Conservation (phyloP, 208 protist species). For the Acanthamoeba royreba region DNA sequence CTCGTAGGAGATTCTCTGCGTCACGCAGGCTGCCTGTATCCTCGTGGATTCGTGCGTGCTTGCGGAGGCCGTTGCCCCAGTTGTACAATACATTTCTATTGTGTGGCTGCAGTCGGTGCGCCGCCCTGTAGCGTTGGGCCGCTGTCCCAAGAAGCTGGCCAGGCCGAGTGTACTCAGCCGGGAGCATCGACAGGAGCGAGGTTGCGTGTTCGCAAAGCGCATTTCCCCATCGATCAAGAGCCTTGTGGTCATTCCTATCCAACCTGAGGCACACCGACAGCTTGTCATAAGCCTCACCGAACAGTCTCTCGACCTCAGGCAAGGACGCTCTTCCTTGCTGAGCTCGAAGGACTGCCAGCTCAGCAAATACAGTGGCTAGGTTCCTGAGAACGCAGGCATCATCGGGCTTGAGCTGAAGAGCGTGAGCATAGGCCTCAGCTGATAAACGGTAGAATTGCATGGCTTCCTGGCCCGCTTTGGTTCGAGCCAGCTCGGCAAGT, state of each 20-base stretch:
- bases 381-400: background rate
- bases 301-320: background rate
- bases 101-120: conserved; percentile 24
- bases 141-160: background rate
- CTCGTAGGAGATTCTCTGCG: background rate
- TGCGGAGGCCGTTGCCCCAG: conserved; percentile 36
- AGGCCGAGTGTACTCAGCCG: background rate
- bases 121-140: background rate
- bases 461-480: background rate
- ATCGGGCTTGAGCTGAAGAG: conserved; percentile 26
- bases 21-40: background rate
- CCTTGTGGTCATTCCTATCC: conserved; percentile 24
- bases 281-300: conserved; percentile 38
- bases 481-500: conserved; percentile 22
- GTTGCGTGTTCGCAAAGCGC: conserved; percentile 42
- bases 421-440: conserved; percentile 8
- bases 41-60: background rate
- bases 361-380: conserved; percentile 12
- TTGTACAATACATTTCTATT: conserved; percentile 30
- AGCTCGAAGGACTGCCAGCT: background rate
- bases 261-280: background rate
- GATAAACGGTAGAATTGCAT: conserved; percentile 7
- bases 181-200: background rate
- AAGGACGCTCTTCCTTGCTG: background rate
- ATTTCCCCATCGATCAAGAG: conserved; percentile 25